Percentiles rank a stretch among this genome's conserved stretches.
These are phyloP conservation scores for Zygnema circumcarinatum DNA, from an alignment of 139 green algal species.

Conservation along the genomic window DNA sequence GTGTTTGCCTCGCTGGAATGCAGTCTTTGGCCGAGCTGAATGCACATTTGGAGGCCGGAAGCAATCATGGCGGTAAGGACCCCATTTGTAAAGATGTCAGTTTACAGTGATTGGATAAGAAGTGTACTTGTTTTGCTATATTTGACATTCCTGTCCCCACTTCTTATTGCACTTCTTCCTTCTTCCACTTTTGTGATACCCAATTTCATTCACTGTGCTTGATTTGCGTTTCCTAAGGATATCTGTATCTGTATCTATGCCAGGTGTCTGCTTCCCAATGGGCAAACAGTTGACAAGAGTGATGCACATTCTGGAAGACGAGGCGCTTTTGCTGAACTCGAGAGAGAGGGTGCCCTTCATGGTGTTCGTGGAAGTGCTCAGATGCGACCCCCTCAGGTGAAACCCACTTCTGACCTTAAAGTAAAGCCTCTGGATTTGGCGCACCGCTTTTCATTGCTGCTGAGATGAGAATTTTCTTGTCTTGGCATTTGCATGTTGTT, in stretches of 20 bases:
- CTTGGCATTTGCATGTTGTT: no score
- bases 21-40: constrained; percentile 59
- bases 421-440: no score
- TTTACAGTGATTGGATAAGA: constrained; percentile 14
- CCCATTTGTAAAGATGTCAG: constrained; percentile 14
- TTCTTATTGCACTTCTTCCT: no score
- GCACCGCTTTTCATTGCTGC: no score
- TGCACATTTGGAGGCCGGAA: constrained; percentile 37
- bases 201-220: no score
- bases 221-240: no score
- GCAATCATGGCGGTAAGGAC: constrained; percentile 19
- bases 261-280: constrained; percentile 88
- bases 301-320: constrained; percentile 80
- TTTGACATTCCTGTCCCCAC: no score
- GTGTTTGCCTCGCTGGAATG: neutral
- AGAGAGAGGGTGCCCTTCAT: constrained; percentile 89
- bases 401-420: neutral
- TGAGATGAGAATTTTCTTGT: no score
- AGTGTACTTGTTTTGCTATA: no score
- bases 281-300: constrained; percentile 76
- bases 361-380: constrained; percentile 77
- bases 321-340: constrained; percentile 88
- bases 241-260: no score
- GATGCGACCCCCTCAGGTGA: constrained; percentile 20
- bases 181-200: no score